These are phyloP conservation scores for Rhodotorula kratochvilovae DNA, from an alignment of 768 basidiomycete genomes.

Conservation along the genomic window DNA sequence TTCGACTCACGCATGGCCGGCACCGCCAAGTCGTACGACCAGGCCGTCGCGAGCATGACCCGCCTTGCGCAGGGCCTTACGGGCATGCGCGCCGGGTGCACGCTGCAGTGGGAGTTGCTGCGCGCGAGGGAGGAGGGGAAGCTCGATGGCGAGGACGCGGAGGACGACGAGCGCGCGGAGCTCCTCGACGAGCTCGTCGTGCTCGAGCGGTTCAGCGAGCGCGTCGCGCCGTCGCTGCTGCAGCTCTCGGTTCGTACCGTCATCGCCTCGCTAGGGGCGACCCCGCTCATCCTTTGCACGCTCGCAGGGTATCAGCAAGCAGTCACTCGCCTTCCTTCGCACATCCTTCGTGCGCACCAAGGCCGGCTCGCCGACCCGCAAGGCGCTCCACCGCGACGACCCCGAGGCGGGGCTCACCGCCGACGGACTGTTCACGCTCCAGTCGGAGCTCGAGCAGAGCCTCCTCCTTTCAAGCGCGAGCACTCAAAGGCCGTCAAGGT, in stretches of 20 bases:
- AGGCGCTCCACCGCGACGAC: conserved; percentile 6
- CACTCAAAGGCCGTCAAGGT: conserved; percentile 42
- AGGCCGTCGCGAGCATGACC: conserved; percentile 68
- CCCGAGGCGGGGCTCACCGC: background rate
- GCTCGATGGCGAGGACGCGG: conserved; percentile 4
- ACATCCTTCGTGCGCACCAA: conserved; percentile 21
- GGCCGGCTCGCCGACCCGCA: background rate
- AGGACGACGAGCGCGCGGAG: conserved; percentile 10
- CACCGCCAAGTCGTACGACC: conserved; percentile 25
- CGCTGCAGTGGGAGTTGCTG: conserved; percentile 75
- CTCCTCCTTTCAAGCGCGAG: conserved; percentile 44
- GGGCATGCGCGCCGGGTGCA: conserved; percentile 76
- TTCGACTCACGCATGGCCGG: conserved; percentile 48
- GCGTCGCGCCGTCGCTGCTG: conserved; percentile 24
- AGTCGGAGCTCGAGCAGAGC: conserved; percentile 39
- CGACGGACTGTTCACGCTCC: conserved; percentile 34
- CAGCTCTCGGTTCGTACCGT: conserved; percentile 10
- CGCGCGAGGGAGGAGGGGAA: conserved; percentile 52
- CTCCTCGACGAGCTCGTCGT: conserved; percentile 1
- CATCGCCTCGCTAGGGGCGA: too few relatives aligned
- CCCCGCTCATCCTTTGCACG: background rate
- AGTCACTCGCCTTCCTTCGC: conserved; percentile 9
- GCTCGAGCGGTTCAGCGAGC: conserved; percentile 29
- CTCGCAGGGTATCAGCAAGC: conserved; percentile 14
- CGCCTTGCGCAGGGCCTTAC: conserved; percentile 89